Conservation (phyloP, 371 early-diverging fungal genomes). For the Mucor irregularis region DNA sequence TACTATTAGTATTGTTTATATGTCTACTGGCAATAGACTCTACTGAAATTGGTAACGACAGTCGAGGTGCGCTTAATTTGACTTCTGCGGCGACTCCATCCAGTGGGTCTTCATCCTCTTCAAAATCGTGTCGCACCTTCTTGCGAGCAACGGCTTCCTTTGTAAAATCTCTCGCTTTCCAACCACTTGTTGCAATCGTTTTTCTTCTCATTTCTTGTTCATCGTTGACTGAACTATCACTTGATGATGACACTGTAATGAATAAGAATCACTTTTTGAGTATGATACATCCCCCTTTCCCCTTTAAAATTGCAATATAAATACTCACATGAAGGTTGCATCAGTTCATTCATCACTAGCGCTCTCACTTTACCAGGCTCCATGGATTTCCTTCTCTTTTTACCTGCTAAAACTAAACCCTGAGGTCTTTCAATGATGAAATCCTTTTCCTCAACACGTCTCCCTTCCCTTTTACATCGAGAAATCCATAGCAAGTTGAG, state of each 20-base stretch:
- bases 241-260: constrained; percentile 10
- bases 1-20: not conserved
- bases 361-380: constrained; percentile 47
- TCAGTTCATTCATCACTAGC: constrained; percentile 5
- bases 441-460: constrained; percentile 34
- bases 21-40: constrained; percentile 7
- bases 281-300: not conserved
- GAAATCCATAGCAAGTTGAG: constrained; percentile 46
- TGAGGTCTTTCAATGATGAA: constrained; percentile 40
- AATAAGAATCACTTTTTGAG: too few relatives aligned
- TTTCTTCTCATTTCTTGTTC: constrained; percentile 10
- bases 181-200: constrained; percentile 10
- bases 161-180: constrained; percentile 6
- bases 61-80: constrained; percentile 6
- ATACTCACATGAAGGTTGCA: constrained; percentile 16
- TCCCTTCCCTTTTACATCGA: constrained; percentile 38
- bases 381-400: constrained; percentile 46
- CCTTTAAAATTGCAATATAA: not conserved
- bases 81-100: not conserved
- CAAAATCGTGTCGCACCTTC: not conserved
- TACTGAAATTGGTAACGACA: constrained; percentile 15
- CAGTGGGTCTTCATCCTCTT: not conserved
- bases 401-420: constrained; percentile 24
- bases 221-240: not conserved
- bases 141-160: not conserved